phyloP scores from a whole-genome alignment of 306 rosid species.

The Inga laurina region DNA sequence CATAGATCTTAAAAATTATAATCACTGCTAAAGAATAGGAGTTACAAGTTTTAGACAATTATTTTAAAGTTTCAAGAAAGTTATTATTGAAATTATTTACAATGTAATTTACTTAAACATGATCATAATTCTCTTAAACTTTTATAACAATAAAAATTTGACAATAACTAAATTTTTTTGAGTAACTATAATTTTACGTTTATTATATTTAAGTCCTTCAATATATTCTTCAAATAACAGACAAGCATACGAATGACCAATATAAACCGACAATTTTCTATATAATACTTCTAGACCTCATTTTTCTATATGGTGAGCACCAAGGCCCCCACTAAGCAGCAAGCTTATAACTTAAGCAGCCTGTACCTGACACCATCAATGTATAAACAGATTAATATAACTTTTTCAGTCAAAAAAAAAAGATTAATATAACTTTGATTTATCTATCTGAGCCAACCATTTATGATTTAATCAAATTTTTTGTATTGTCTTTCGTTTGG shows the following conservation, averaged over 20 bases:
- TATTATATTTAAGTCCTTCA: not conserved
- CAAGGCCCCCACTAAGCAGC: not conserved
- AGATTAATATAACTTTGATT: not conserved
- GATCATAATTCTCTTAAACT: no score
- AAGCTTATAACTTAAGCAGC: constrained; percentile 2
- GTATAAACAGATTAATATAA: not conserved
- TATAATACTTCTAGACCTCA: not conserved
- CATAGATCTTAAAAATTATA: no score
- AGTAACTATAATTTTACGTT: no score
- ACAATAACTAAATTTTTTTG: no score
- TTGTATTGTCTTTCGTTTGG: not conserved
- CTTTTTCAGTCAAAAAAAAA: no score
- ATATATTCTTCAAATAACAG: no score
- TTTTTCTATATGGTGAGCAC: not conserved
- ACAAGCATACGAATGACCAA: no score
- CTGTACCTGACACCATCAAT: constrained; percentile 3
- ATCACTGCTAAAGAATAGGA: no score
- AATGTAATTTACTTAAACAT: no score
- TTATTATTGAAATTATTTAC: not conserved
- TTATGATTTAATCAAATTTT: not conserved
- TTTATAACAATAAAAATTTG: no score
- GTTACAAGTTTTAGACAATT: not conserved
- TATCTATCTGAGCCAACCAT: not conserved
- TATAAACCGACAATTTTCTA: not conserved
- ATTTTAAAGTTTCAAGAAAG: no score